Base-by-base conservation (phyloP, 1,284 basidiomycete species). In the Ustilago hordei region DNA sequence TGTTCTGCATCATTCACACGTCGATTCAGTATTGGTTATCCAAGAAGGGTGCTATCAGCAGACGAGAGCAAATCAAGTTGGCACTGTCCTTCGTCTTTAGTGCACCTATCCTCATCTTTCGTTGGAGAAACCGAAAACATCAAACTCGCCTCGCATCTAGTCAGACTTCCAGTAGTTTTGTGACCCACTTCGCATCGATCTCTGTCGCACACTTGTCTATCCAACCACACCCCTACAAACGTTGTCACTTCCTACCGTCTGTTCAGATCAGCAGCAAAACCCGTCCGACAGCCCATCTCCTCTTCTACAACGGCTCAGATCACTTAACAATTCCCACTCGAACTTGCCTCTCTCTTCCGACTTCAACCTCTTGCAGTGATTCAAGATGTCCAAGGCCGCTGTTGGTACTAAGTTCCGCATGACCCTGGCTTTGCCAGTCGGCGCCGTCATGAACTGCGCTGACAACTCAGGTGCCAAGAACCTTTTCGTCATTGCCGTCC, bases 401-500 rank as follows among this genome's bases (percentile, higher is more conserved):
- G 86, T 94, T 87, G 95, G 95, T 87, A 96, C 93, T 89, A 99
- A 98, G 89, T 98, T 93, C 91, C 92, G 95, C 86, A 91, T 99
- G 76, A 78, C 83, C 55, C 79, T 84, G 78, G 86, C 84, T 93
- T 91, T 98, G 82, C 97, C 96, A 84, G 94, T 95, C 85, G 97
- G 97, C 86, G 96, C 96, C 86, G 96, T 99, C 83, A 91, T 99
- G 88, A 99, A 99, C 89, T 99, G 96, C 89, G 95, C 95, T 70
- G 96, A 99, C 91, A 99, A 99, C 92, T 95, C 93, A 84, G 97
- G 97, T 83, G 96, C 96, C 83, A 99, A 98, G 90, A 95, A 93
- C 80, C 91, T 97, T 78, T 96, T 89, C 89, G 86, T 96, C 85
- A 95, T 96, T 83, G 93, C 95, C 87, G 93, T 95, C 61, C 93